Conservation (phyloP, 352 stramenopile species). For the Pythium chondricola region DNA sequence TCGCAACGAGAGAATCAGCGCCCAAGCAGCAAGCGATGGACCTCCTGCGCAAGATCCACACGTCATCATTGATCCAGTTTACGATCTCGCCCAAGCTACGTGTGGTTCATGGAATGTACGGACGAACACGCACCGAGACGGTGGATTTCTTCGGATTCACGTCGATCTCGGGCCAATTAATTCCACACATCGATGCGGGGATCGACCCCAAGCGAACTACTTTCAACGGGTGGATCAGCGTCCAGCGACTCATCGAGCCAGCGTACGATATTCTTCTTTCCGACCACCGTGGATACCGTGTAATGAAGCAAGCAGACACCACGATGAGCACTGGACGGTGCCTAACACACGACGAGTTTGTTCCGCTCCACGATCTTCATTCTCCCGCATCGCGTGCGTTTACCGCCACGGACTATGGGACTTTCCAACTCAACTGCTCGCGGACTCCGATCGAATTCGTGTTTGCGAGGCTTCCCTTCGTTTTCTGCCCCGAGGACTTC, state of each 20-base stretch:
- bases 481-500: slow-evolving; percentile 12
- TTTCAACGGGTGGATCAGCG: slow-evolving; percentile 14
- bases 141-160: slow-evolving; percentile 18
- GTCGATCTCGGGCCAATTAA: slow-evolving; percentile 9
- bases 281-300: slow-evolving; percentile 10
- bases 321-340: neutral
- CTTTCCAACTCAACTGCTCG: slow-evolving; percentile 18
- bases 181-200: neutral
- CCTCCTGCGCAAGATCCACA: slow-evolving; percentile 1
- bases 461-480: slow-evolving; percentile 13
- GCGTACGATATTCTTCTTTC: slow-evolving; percentile 14
- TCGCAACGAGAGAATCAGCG: neutral
- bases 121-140: slow-evolving; percentile 1
- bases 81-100: slow-evolving; percentile 15
- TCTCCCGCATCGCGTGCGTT: slow-evolving; percentile 2
- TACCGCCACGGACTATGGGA: slow-evolving; percentile 10
- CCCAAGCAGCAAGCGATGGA: slow-evolving; percentile 6
- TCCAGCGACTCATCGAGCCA: slow-evolving; percentile 1
- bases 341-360: slow-evolving; percentile 8
- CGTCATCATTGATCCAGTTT: slow-evolving; percentile 15
- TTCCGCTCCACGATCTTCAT: slow-evolving; percentile 12
- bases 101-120: slow-evolving; percentile 8
- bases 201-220: neutral
- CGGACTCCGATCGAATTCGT: slow-evolving; percentile 13
- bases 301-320: neutral